Conservation (phyloP, 2,329 filamentous ascomycete species). For the Fulvia fulva region DNA sequence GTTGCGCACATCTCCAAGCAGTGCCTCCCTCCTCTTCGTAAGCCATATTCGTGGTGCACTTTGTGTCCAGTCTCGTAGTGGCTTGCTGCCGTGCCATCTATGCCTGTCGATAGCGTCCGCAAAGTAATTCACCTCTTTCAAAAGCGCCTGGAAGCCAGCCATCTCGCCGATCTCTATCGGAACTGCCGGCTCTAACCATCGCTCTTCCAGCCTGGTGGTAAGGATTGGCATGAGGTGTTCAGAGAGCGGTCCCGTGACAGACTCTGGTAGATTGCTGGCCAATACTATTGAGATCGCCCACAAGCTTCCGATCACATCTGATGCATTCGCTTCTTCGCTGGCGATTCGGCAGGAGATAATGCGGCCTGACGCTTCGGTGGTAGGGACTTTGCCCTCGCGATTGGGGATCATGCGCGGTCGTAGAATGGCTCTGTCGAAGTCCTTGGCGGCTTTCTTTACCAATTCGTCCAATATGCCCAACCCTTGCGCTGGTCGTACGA, state of each 20-base stretch:
- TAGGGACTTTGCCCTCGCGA: slow-evolving; percentile 17
- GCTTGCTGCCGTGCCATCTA: slow-evolving; percentile 58
- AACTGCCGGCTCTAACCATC: slow-evolving; percentile 73
- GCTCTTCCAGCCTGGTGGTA: slow-evolving; percentile 62
- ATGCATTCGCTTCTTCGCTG: slow-evolving; percentile 13
- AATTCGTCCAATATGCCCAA: slow-evolving; percentile 26
- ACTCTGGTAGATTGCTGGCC: slow-evolving; percentile 46
- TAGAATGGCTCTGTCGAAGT: slow-evolving; percentile 30
- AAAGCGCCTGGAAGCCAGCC: slow-evolving; percentile 63
- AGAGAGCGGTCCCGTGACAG: slow-evolving; percentile 55
- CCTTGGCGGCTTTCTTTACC: slow-evolving; percentile 25
- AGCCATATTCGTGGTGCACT: slow-evolving; percentile 82
- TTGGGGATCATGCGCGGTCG: slow-evolving; percentile 25
- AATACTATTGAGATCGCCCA: slow-evolving; percentile 49
- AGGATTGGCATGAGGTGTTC: slow-evolving; percentile 67
- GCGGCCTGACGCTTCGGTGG: slow-evolving; percentile 21
- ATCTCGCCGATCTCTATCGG: slow-evolving; percentile 71
- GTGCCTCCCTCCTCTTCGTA: slow-evolving; percentile 72
- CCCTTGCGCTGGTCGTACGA: slow-evolving; percentile 20
- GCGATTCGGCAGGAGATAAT: slow-evolving; percentile 25
- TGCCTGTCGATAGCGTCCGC: slow-evolving; percentile 59
- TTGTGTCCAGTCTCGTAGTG: slow-evolving; percentile 74
- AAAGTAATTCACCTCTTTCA: slow-evolving; percentile 63
- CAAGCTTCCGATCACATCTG: slow-evolving; percentile 42
- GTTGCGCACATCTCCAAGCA: slow-evolving; percentile 69